phyloP scores from a whole-genome alignment of 202 grass and related monocot species.

The Digitaria exilis region DNA sequence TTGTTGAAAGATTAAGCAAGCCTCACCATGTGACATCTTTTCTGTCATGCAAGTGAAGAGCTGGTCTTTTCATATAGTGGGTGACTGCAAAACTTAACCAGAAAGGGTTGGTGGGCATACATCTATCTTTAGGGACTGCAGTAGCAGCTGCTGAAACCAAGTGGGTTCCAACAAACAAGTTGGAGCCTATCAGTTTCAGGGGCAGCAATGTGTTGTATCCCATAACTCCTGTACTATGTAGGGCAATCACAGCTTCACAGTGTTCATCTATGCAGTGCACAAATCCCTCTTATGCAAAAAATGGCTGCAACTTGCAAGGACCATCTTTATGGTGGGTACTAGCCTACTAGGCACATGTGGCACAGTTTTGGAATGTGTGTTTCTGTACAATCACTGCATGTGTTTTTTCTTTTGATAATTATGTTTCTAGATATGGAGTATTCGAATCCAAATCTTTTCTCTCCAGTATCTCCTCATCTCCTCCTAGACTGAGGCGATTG shows the following conservation, averaged over 20 bases:
- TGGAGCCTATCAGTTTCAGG: slow-evolving; percentile 35
- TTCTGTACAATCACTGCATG: not conserved
- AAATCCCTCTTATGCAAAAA: not conserved
- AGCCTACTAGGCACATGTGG: not conserved
- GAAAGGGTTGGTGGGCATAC: not conserved
- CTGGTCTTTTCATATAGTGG: not conserved
- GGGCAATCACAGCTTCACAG: not conserved
- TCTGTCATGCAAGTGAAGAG: slow-evolving; percentile 2
- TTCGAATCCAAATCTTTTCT: not conserved
- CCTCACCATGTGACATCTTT: slow-evolving; percentile 10
- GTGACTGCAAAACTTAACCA: not conserved
- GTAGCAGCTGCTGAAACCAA: slow-evolving; percentile 13
- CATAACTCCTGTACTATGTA: slow-evolving; percentile 10
- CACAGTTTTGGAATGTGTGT: not conserved
- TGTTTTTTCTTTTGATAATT: not conserved
- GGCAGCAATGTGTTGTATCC: slow-evolving; percentile 29
- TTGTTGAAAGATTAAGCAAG: slow-evolving; percentile 17
- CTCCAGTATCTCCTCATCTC: not conserved
- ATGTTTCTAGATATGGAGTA: not conserved
- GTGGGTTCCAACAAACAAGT: slow-evolving; percentile 40
- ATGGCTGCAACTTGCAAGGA: not conserved
- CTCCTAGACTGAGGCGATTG: not conserved
- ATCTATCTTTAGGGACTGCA: slow-evolving; percentile 3
- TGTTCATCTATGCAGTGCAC: not conserved
- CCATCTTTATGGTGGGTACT: not conserved